Conservation (phyloP, 441 rosid species). For the Arabidopsis hybrid region DNA sequence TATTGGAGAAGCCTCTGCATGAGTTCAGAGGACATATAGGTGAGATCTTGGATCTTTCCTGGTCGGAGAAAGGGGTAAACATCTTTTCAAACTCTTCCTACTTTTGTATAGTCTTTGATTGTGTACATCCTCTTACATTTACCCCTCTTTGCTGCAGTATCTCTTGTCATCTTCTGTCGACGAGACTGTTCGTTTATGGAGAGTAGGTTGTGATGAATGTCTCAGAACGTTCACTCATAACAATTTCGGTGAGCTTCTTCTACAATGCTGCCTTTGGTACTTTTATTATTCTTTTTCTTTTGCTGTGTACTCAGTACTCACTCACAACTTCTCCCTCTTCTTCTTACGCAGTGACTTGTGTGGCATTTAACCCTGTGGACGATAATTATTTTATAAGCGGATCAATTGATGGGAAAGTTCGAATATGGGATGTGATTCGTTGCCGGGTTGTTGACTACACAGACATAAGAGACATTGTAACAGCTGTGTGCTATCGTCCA, state of each 20-base stretch:
- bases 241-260: constrained; percentile 39
- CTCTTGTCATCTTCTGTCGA: constrained; percentile 72
- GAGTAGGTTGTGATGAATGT: constrained; percentile 53
- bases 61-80: constrained; percentile 82
- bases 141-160: constrained; percentile 46
- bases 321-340: not conserved
- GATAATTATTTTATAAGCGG: constrained; percentile 67
- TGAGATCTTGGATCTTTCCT: constrained; percentile 85
- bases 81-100: not conserved
- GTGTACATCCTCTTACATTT: not conserved
- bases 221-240: constrained; percentile 38
- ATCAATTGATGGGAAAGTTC: constrained; percentile 72
- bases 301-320: not conserved
- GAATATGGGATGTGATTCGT: constrained; percentile 59
- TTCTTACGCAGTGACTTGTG: constrained; percentile 60
- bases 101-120: not conserved
- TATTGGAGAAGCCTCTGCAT: constrained; percentile 79
- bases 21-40: constrained; percentile 78
- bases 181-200: constrained; percentile 75
- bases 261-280: not conserved
- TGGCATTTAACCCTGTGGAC: constrained; percentile 68
- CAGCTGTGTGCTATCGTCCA: constrained; percentile 67
- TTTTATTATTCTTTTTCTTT: not conserved
- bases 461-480: constrained; percentile 63
- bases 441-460: constrained; percentile 64